phyloP scores from a whole-genome alignment of 2,329 filamentous ascomycete species.

The Chaetomiaceae sp. region DNA sequence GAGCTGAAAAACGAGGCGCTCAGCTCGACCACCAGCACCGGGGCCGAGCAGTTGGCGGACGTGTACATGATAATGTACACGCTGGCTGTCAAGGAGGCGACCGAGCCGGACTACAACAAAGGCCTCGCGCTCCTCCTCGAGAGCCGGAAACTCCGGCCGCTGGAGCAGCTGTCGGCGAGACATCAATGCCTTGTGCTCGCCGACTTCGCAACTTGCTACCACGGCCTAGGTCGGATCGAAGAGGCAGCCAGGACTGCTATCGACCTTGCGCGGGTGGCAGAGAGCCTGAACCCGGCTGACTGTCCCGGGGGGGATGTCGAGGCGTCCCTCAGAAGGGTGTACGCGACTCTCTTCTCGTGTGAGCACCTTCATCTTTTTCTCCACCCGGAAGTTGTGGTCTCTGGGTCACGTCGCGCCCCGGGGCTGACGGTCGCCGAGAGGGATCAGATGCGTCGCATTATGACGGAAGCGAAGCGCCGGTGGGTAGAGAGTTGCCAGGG shows the following conservation, averaged over 20 bases:
- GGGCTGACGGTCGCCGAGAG: no score
- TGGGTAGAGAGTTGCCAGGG: no score
- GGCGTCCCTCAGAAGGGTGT: not conserved
- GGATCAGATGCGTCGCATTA: not conserved
- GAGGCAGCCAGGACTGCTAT: not conserved
- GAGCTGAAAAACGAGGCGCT: not conserved
- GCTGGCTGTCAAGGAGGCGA: not conserved
- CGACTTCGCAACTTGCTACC: not conserved
- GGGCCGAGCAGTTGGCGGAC: not conserved
- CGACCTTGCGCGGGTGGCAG: not conserved
- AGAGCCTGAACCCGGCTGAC: not conserved
- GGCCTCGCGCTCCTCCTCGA: not conserved
- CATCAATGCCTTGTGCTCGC: not conserved
- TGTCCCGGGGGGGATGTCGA: not conserved
- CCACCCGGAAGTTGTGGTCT: no score
- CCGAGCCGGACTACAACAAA: not conserved
- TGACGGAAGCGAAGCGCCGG: no score
- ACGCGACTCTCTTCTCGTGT: no score
- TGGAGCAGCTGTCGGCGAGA: not conserved
- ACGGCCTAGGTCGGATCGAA: not conserved
- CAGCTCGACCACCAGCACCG: not conserved
- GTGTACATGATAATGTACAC: not conserved
- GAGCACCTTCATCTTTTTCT: no score
- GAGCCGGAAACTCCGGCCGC: not conserved
- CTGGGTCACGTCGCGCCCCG: no score